Evolutionary conservation across 2,329 filamentous ascomycete genomes (phyloP), one percentile per base, ranked within the genome.

Genomic region (Blumeria graminis): DNA sequence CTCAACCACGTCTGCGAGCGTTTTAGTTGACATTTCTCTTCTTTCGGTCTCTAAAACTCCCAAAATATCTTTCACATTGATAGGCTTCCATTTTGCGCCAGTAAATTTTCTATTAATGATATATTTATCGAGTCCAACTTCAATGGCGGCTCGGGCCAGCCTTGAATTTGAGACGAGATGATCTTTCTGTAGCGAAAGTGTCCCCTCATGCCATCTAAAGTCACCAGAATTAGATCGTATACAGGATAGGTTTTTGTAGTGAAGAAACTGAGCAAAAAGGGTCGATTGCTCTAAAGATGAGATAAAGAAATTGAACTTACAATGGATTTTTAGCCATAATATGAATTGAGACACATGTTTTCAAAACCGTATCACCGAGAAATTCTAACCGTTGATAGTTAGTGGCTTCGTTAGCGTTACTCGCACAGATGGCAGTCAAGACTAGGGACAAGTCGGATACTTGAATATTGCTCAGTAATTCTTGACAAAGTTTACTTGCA

Each of bases 331-430:
- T 65, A 16, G 74, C 72, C 16, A 72, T 70, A 3, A 89, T 72
- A 56, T 87, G 81, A 1, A 86, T 66, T 0, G 80, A 78, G 0
- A 83, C 74, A 51, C 77, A 78, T 57, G 82, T 77, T 63, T 96
- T 96, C 39, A 96, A 72, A 1, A 94, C 72, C 0, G 80, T 80
- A 63, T 96, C 90, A 0, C 92, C 92, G 0, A 95, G 70, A 61
- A 93, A 93, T 65, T 96, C 92, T 0, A 94, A 71, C 2, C 84
- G 74, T 63, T 96, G 84, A 64, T 95, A 95, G 60, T 94, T 76
- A 0, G 73, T 74, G 1, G 70, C 66, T 52, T 81, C 78, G 1
- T 68, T 64, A 0, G 85, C 79, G 1, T 72, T 72, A 0, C 81
- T 77, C 0, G 85, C 72, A 55, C 76, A 84, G 54, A 93, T 81